These are phyloP conservation scores for Aspergillus bombycis DNA, from an alignment of 2,329 filamentous ascomycete genomes.

Conservation along the genomic window DNA sequence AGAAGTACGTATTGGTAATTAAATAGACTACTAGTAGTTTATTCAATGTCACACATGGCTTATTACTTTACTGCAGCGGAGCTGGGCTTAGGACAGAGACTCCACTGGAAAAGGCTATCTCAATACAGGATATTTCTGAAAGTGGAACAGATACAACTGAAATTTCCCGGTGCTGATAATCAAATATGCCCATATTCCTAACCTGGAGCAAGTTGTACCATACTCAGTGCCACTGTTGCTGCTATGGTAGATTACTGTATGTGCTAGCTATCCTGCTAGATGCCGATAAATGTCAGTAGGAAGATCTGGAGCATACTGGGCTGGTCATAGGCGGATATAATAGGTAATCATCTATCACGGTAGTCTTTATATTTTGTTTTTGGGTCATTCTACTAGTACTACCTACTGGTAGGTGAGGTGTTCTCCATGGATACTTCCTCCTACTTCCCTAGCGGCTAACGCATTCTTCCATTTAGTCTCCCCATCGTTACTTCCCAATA, in stretches of 20 bases:
- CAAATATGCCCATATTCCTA: background rate
- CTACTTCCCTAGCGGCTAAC: background rate
- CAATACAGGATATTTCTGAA: background rate
- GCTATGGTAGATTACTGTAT: too few species aligned
- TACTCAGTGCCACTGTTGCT: background rate
- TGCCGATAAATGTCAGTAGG: background rate
- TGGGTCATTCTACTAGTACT: background rate
- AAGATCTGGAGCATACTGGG: background rate
- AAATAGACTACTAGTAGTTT: background rate
- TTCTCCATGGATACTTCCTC: slow-evolving; percentile 2
- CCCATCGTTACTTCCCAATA: slow-evolving; percentile 23
- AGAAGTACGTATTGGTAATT: background rate
- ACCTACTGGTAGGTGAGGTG: too few species aligned
- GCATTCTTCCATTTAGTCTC: slow-evolving; percentile 20
- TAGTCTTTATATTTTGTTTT: background rate
- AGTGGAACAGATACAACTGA: background rate
- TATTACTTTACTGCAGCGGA: background rate
- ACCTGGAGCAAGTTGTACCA: background rate
- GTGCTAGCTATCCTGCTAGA: background rate
- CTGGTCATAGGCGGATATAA: background rate
- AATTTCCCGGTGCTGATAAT: background rate
- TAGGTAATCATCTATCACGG: background rate
- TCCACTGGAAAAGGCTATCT: background rate
- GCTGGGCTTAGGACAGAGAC: background rate
- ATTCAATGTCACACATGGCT: background rate